Percentiles rank a stretch among this genome's conserved stretches.
These are phyloP conservation scores for Glycine soja DNA, from an alignment of 306 rosid species.

Conservation along the genomic window DNA sequence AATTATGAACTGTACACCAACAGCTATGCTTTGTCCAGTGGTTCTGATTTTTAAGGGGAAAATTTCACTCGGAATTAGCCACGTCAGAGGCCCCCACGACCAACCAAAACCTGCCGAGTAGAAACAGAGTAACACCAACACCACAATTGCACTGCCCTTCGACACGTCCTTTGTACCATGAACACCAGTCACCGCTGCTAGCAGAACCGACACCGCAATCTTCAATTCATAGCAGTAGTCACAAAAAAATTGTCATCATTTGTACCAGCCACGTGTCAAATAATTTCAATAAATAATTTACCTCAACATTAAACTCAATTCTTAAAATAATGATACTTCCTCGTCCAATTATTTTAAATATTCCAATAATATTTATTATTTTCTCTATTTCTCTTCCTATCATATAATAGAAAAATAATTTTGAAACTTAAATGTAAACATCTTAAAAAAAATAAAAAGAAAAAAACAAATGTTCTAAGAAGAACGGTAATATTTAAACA, in stretches of 20 bases:
- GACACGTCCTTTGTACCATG: conserved; percentile 51
- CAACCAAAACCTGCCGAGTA: conserved; percentile 69
- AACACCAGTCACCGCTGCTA: conserved; percentile 51
- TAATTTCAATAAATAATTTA: neutral
- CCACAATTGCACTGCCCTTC: conserved; percentile 49
- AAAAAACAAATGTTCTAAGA: too few species aligned
- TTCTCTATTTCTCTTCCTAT: too few species aligned
- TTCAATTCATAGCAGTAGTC: conserved; percentile 23
- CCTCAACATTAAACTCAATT: too few species aligned
- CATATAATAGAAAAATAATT: too few species aligned
- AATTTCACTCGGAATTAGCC: conserved; percentile 76
- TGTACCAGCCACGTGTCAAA: neutral
- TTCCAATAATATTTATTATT: too few species aligned
- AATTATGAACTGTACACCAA: conserved; percentile 54
- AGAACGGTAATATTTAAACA: too few species aligned
- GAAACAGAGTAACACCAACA: conserved; percentile 59
- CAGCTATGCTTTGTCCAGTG: conserved; percentile 64
- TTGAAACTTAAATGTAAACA: too few species aligned
- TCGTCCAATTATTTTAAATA: too few species aligned
- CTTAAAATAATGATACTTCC: too few species aligned
- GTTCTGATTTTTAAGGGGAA: conserved; percentile 55
- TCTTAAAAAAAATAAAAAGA: too few species aligned
- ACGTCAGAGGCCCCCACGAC: conserved; percentile 74
- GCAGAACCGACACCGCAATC: conserved; percentile 57
- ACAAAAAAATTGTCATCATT: neutral